phyloP scores from a whole-genome alignment of 2,329 filamentous ascomycete genomes.

The Scedosporium aurantiacum region DNA sequence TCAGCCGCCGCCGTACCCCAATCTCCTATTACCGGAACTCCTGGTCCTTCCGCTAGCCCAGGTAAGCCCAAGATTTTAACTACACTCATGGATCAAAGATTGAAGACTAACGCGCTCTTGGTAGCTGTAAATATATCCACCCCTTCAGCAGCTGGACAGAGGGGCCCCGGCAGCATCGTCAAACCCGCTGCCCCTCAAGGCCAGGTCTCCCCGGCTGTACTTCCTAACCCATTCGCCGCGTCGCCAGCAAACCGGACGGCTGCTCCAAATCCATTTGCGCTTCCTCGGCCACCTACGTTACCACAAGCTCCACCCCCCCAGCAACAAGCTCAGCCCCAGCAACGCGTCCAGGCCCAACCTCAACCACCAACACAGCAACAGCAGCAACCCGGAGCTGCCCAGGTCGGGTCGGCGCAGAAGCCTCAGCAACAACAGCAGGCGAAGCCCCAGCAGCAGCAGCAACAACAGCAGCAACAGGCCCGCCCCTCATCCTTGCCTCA shows the following conservation, averaged over 20 bases:
- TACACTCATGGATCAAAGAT: background rate
- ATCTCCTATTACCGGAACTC: background rate
- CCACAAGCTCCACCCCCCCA: constrained; percentile 9
- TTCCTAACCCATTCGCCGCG: constrained; percentile 11
- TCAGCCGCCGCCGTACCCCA: background rate
- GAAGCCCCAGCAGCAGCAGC: constrained; percentile 12
- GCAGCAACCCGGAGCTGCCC: background rate
- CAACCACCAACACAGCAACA: constrained; percentile 7
- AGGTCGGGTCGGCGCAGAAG: constrained; percentile 8
- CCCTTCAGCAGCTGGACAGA: background rate
- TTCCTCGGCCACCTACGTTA: background rate
- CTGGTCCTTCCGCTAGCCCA: background rate
- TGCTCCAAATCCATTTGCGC: constrained; percentile 21
- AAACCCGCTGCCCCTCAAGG: background rate
- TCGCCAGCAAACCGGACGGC: constrained; percentile 10
- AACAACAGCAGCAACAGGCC: constrained; percentile 11
- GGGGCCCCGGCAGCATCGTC: background rate
- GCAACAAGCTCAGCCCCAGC: constrained; percentile 10
- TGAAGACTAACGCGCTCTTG: background rate
- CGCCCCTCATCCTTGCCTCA: constrained; percentile 10
- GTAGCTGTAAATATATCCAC: background rate
- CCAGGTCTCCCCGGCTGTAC: background rate
- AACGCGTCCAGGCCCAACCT: background rate
- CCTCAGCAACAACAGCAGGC: constrained; percentile 9
- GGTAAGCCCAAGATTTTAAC: background rate